phyloP scores from a whole-genome alignment of 2,329 filamentous ascomycete species.

The Fusarium sp. region DNA sequence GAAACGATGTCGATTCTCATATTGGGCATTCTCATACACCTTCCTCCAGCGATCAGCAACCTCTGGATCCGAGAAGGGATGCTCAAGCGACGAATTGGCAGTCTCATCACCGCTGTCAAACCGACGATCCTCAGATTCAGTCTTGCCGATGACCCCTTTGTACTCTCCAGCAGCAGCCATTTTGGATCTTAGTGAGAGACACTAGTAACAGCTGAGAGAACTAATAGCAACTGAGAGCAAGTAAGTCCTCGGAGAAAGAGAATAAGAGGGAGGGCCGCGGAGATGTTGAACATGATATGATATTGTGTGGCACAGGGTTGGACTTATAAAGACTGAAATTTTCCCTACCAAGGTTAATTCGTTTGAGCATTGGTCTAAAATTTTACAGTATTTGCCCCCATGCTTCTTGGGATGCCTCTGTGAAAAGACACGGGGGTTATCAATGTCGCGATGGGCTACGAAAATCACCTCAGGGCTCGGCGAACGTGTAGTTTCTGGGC shows the following conservation, averaged over 20 bases:
- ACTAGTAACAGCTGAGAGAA: not conserved
- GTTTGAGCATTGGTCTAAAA: not conserved
- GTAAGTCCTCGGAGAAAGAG: slow-evolving; percentile 14
- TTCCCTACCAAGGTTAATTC: not conserved
- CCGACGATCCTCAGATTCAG: slow-evolving; percentile 16
- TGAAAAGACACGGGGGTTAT: not conserved
- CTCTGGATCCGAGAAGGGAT: slow-evolving; percentile 60
- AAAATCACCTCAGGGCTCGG: slow-evolving; percentile 39
- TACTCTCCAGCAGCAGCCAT: slow-evolving; percentile 25
- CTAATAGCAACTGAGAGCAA: not conserved
- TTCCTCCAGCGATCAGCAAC: slow-evolving; percentile 63
- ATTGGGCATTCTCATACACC: slow-evolving; percentile 64
- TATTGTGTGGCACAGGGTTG: slow-evolving; percentile 15
- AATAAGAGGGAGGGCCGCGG: slow-evolving; percentile 13
- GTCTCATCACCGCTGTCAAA: slow-evolving; percentile 38
- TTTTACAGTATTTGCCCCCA: not conserved
- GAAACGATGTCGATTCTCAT: slow-evolving; percentile 70
- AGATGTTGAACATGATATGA: slow-evolving; percentile 16
- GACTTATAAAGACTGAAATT: slow-evolving; percentile 36
- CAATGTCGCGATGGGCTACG: slow-evolving; percentile 39
- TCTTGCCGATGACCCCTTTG: slow-evolving; percentile 21
- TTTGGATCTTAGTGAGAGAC: not conserved
- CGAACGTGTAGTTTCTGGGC: not conserved
- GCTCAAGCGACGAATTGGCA: slow-evolving; percentile 42
- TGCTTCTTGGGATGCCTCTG: not conserved